Evolutionary conservation across 352 stramenopile species (phyloP).

Genomic region (Phytophthora pseudosyringae): DNA sequence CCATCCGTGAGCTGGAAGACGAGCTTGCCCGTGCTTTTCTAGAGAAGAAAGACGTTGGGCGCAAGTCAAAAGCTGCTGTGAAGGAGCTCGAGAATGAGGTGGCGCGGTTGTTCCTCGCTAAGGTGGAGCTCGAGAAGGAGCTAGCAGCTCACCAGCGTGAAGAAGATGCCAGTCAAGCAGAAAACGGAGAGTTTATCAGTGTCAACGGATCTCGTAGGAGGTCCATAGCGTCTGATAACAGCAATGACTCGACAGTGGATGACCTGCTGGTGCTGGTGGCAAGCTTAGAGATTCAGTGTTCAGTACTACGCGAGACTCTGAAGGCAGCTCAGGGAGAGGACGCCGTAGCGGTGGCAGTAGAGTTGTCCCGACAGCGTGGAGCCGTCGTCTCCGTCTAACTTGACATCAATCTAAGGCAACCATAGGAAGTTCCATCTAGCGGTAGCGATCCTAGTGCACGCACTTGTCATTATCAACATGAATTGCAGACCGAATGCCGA

Average conservation of each 20-base stretch:
- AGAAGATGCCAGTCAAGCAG: constrained; percentile 1
- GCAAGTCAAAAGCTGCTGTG: constrained; percentile 59
- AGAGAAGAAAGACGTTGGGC: constrained; percentile 54
- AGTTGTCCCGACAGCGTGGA: constrained; percentile 40
- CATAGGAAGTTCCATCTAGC: constrained; percentile 1
- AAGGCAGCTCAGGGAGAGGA: constrained; percentile 46
- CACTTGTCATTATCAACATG: constrained; percentile 11
- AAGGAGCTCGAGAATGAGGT: constrained; percentile 68
- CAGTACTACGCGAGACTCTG: constrained; percentile 57
- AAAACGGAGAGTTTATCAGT: constrained; percentile 13
- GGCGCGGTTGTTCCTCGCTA: constrained; percentile 56
- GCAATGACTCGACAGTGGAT: constrained; percentile 42
- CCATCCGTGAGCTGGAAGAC: constrained; percentile 56
- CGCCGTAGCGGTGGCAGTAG: constrained; percentile 40
- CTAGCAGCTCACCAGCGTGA: constrained; percentile 12
- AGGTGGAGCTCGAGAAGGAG: constrained; percentile 61
- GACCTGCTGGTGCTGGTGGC: constrained; percentile 69
- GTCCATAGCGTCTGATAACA: constrained; percentile 20
- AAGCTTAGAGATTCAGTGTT: constrained; percentile 78
- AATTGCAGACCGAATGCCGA: neutral
- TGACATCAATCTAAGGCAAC: constrained; percentile 9
- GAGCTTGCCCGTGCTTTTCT: constrained; percentile 59
- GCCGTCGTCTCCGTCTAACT: constrained; percentile 41
- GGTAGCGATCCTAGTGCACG: neutral
- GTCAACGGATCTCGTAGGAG: constrained; percentile 21